Conservation (phyloP, 352 stramenopile species). For the Blastocystis sp. region DNA sequence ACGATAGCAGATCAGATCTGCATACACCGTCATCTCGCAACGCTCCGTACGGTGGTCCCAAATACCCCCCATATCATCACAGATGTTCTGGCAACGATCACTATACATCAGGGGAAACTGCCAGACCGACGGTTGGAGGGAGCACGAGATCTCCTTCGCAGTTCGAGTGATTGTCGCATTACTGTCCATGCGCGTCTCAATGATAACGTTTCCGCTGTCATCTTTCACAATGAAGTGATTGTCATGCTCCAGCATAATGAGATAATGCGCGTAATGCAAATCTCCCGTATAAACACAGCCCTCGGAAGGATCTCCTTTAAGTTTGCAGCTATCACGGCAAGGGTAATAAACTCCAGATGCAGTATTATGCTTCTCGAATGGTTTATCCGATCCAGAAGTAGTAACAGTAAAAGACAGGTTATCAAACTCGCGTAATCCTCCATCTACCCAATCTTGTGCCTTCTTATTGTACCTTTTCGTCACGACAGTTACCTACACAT, state of each 20-base stretch:
- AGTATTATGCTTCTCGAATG: neutral
- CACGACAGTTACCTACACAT: neutral
- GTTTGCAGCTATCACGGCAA: constrained; percentile 19
- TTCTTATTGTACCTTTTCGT: constrained; percentile 10
- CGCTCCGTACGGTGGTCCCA: neutral
- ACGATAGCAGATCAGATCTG: constrained; percentile 45
- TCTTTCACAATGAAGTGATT: constrained; percentile 31
- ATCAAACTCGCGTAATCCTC: neutral
- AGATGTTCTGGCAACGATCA: constrained; percentile 13
- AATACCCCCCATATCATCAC: constrained; percentile 26
- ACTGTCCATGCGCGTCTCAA: neutral
- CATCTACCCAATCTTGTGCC: neutral
- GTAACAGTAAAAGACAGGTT: neutral
- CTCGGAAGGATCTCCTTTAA: neutral
- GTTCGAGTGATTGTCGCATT: neutral
- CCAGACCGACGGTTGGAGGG: neutral
- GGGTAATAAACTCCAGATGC: constrained; percentile 25
- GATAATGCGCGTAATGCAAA: constrained; percentile 10
- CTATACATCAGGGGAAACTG: neutral
- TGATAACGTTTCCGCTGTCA: neutral
- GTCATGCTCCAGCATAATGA: neutral
- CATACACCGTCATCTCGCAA: constrained; percentile 2
- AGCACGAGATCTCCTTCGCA: neutral
- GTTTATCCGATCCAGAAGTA: neutral
- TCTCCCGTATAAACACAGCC: constrained; percentile 21